Evolutionary conservation across 2,329 filamentous ascomycete genomes (phyloP), one percentile per base, ranked within the genome.

Genomic region (Aspergillus sp.): DNA sequence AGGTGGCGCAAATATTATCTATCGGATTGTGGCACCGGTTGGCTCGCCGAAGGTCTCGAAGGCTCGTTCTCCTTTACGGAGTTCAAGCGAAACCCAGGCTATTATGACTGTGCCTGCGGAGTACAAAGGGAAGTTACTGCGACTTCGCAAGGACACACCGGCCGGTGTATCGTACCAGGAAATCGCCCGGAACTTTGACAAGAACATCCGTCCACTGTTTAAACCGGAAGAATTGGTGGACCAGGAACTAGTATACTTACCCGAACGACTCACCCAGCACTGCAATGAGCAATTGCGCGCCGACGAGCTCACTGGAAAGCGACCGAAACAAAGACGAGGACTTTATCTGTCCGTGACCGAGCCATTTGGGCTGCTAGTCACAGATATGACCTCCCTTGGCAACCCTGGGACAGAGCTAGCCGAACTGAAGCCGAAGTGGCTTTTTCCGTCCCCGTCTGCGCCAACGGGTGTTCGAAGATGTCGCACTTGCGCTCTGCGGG

Each of bases 341-440:
- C 70, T 80, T 6, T 84, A 81, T 60, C 73, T 85, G 3, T 81
- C 79, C 4, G 77, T 81, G 14, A 80, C 84, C 43, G 84, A 88
- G 63, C 72, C 70, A 3, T 83, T 85, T 67, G 90, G 86, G 6
- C 84, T 91, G 66, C 75, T 93, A 3, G 82, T 93, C 49, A 87
- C 88, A 59, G 89, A 93, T 68, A 93, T 93, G 89, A 83, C 81
- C 2, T 77, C 79, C 6, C 66, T 66, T 27, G 64, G 66, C 8
- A 70, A 71, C 15, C 66, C 71, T 0, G 68, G 67, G 3, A 67
- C 68, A 48, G 72, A 48, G 45, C 70, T 89, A 33, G 77, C 90
- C 56, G 89, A 93, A 70, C 89, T 93, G 75, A 95, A 95, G 71
- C 90, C 90, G 14, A 95, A 95, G 74, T 95, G 90, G 90, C 82